phyloP scores from a whole-genome alignment of 2,329 filamentous ascomycete species.

The Xylariales sp. region DNA sequence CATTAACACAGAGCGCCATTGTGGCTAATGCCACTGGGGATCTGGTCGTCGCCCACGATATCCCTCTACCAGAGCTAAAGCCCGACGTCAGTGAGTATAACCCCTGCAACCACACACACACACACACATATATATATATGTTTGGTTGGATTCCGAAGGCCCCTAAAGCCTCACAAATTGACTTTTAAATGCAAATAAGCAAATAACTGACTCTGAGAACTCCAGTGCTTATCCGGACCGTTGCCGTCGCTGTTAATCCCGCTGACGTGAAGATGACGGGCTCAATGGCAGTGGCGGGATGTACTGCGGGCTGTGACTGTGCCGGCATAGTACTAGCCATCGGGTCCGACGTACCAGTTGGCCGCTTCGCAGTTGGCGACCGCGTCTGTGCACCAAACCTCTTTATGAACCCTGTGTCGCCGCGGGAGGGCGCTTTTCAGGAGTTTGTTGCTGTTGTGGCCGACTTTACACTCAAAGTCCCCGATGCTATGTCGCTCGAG shows the following conservation, averaged over 20 bases:
- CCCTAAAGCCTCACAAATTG: too few relatives aligned
- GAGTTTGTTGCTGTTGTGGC: neutral
- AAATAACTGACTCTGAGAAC: too few relatives aligned
- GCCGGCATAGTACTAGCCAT: neutral
- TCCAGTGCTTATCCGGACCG: neutral
- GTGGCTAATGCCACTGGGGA: too few relatives aligned
- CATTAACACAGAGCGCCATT: too few relatives aligned
- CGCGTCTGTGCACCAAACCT: neutral
- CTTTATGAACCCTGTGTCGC: neutral
- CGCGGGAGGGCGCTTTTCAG: neutral
- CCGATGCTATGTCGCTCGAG: neutral
- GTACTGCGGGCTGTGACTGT: neutral
- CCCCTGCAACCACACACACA: too few relatives aligned
- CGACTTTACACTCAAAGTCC: neutral
- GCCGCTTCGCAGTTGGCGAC: neutral
- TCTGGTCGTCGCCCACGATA: too few relatives aligned
- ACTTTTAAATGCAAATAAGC: too few relatives aligned
- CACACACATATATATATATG: too few relatives aligned
- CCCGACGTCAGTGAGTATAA: too few relatives aligned
- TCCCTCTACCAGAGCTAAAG: too few relatives aligned
- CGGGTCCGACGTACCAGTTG: neutral
- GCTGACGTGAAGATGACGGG: constrained; percentile 10
- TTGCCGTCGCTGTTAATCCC: constrained; percentile 12
- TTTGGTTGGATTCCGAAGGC: too few relatives aligned
- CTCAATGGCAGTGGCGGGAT: neutral